Evolutionary conservation across 176 grass and related monocot genomes (phyloP).

Genomic region (Oryza nivara): DNA sequence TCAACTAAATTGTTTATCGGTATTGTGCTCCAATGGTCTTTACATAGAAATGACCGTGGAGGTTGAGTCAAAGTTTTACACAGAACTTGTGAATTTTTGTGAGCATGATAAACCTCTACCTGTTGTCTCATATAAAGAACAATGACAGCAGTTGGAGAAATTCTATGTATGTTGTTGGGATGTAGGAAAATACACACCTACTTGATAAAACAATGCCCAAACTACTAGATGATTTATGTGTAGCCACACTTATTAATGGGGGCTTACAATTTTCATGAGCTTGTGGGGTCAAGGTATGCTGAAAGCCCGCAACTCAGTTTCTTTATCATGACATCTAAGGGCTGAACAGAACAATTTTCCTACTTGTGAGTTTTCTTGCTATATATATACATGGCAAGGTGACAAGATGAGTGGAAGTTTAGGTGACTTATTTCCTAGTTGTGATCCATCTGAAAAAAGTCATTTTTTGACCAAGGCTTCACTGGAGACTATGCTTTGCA

Average conservation of each 20-base stretch:
- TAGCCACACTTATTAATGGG: not conserved
- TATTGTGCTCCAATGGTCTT: not conserved
- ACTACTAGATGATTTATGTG: not conserved
- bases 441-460: not conserved
- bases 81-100: not conserved
- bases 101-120: not conserved
- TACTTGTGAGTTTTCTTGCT: not conserved
- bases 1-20: not conserved
- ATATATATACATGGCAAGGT: not conserved
- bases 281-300: not conserved
- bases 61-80: not conserved
- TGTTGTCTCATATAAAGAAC: not conserved
- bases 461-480: not conserved
- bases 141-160: not conserved
- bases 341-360: not conserved
- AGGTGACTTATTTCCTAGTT: not conserved
- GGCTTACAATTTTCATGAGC: not conserved
- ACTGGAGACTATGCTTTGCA: not conserved
- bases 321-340: constrained; percentile 2
- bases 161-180: not conserved
- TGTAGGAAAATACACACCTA: not conserved
- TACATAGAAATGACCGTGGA: not conserved
- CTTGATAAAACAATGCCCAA: not conserved
- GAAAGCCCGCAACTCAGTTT: not conserved
- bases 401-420: constrained; percentile 9